A percentile compares a stretch with the other conserved stretches of the same genome.
phyloP scores from a whole-genome alignment of 73 alveolate genomes.

The Symbiodinium natans region DNA sequence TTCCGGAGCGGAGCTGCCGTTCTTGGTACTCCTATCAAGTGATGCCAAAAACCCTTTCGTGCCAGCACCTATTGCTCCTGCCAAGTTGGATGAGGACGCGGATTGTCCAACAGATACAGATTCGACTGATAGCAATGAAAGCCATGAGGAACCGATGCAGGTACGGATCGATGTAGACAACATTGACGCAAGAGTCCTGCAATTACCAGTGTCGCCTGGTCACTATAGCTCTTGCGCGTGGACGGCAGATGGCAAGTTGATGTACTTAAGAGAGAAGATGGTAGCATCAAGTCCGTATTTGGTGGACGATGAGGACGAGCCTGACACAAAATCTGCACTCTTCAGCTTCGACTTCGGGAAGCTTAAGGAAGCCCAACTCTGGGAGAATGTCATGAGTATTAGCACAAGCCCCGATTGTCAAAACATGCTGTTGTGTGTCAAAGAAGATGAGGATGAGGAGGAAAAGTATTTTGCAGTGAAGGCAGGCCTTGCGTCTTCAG shows the following conservation, averaged over 20 bases:
- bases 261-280: background rate
- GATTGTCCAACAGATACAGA: background rate
- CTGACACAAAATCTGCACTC: background rate
- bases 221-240: background rate
- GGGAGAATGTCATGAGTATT: background rate
- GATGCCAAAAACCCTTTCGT: background rate
- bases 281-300: background rate
- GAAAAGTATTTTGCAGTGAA: background rate
- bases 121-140: background rate
- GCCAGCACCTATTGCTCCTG: background rate
- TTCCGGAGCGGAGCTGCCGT: conserved; percentile 4
- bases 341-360: background rate
- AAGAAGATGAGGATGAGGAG: background rate
- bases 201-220: conserved; percentile 8
- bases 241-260: conserved; percentile 11
- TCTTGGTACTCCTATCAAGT: background rate
- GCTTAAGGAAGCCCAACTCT: background rate
- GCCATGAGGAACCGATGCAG: background rate
- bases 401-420: background rate
- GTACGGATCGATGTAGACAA: background rate
- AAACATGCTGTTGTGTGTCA: background rate
- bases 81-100: background rate
- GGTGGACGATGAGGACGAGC: background rate
- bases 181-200: background rate
- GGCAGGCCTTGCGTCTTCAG: background rate